Conservation (phyloP, 2,329 filamentous ascomycete genomes). For the Furcasterigmium sp. region DNA sequence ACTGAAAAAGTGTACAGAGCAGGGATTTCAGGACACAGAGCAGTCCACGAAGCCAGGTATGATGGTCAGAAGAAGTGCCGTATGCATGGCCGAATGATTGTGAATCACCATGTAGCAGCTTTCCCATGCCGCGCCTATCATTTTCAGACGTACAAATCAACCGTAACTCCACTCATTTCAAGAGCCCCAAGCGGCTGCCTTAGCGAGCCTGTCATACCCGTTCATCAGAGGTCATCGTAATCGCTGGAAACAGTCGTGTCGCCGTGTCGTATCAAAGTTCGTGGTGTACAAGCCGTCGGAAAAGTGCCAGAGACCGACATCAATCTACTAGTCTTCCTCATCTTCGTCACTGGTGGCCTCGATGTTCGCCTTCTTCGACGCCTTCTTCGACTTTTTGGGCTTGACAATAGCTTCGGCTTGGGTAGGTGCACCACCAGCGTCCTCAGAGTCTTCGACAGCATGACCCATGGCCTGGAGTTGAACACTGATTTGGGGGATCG, state of each 20-base stretch:
- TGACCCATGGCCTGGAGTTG: constrained; percentile 45
- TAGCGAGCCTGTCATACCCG: not conserved
- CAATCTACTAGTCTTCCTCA: constrained; percentile 24
- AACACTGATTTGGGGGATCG: constrained; percentile 54
- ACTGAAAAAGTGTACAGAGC: no score
- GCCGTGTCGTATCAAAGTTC: not conserved
- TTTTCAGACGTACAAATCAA: no score
- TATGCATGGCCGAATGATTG: no score
- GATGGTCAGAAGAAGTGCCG: no score
- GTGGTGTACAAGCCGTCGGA: constrained; percentile 3
- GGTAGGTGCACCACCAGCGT: constrained; percentile 22
- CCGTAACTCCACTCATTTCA: no score
- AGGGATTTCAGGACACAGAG: no score
- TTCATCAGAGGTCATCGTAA: not conserved
- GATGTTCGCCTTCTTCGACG: constrained; percentile 49
- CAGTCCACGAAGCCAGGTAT: no score
- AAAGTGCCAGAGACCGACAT: not conserved
- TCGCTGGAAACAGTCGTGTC: not conserved
- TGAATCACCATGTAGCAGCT: no score
- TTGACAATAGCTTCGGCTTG: constrained; percentile 32
- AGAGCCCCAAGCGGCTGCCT: no score
- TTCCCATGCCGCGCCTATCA: no score
- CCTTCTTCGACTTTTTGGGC: constrained; percentile 25
- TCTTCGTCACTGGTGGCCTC: constrained; percentile 60
- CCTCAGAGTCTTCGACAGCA: constrained; percentile 28